Percentiles rank a stretch among this genome's conserved stretches.
phyloP scores from a whole-genome alignment of 805 yeast genomes.

The Ogataea allantospora region DNA sequence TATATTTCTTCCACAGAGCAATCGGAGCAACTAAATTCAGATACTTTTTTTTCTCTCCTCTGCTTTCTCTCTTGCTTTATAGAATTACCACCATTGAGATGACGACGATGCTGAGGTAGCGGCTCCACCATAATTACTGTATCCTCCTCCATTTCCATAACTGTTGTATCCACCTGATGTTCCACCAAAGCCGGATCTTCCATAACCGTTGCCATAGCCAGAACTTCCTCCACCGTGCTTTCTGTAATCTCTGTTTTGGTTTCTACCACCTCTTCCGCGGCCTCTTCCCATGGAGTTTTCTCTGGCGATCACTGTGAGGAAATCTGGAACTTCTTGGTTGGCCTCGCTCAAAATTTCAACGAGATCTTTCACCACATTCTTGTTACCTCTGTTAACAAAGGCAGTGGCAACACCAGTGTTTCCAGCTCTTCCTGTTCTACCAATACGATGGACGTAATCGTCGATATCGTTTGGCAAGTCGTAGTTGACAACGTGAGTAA shows the following conservation, averaged over 20 bases:
- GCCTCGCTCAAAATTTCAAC: constrained; percentile 89
- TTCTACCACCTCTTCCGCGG: constrained; percentile 48
- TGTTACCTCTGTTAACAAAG: constrained; percentile 94
- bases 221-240: constrained; percentile 36
- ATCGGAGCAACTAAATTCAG: constrained; percentile 7
- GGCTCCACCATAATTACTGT: constrained; percentile 27
- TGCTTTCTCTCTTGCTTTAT: constrained; percentile 8
- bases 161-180: constrained; percentile 22
- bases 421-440: constrained; percentile 99
- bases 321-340: constrained; percentile 94
- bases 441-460: constrained; percentile 98
- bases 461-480: constrained; percentile 97
- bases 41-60: constrained; percentile 4
- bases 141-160: constrained; percentile 27
- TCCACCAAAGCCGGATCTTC: constrained; percentile 28
- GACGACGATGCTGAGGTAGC: constrained; percentile 19
- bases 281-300: constrained; percentile 61
- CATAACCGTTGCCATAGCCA: constrained; percentile 16
- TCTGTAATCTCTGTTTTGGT: constrained; percentile 48
- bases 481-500: constrained; percentile 94
- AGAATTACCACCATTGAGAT: constrained; percentile 36
- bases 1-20: constrained; percentile 20
- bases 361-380: constrained; percentile 83
- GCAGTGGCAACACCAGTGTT: constrained; percentile 98
- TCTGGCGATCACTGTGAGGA: constrained; percentile 76